Evolutionary conservation across 345 rosid genomes (phyloP), one percentile per base, ranked within the genome.

Genomic region (Atalantia buxifolia): DNA sequence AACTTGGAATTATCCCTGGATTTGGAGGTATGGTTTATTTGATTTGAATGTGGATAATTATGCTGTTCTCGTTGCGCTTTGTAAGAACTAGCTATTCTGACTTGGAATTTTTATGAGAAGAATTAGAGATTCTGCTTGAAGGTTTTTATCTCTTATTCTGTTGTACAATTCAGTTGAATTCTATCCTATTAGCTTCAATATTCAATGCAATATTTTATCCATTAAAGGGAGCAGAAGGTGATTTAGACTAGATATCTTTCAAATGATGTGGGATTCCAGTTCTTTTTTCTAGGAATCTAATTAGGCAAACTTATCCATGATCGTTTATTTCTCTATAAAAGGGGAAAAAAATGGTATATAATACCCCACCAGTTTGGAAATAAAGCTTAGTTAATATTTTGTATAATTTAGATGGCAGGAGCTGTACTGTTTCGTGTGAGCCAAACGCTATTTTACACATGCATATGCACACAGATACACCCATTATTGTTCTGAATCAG

Each of bases 1-100:
- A 90, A 71, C 93, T 96, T 0, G 99, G 99, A 66, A 18, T 94
- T 75, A 89, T 96, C 75, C 99, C 99, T 81, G 99, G 99, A 42
- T 93, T 94, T 88, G 99, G 99, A 87, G 99, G 99, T 95, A 88
- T 69, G 42, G 9, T 59, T 75, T 16, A 53, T 71, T 67, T 72
- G 14, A 40, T 66, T 45, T 63, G 28, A 56, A 40, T 68, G 21
- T 68, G 31, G 27, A 28, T 35, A 14, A n/a, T 67, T 60, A 28
- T 67, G 36, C 12, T 33, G 53, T 36, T 60, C 55, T 66, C 5
- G 1, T 45, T 13, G 50, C 5, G 18, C 16, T 42, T 42, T 42
- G 50, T 42, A 12, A 42, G 16, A 42, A 42, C 48, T 42, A 42
- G 48, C 10, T 14, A 42, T 42, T 42, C 55, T 8, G 55, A 48